Evolutionary conservation across 2,329 filamentous ascomycete genomes (phyloP).

Genomic region (Alternaria rosae): DNA sequence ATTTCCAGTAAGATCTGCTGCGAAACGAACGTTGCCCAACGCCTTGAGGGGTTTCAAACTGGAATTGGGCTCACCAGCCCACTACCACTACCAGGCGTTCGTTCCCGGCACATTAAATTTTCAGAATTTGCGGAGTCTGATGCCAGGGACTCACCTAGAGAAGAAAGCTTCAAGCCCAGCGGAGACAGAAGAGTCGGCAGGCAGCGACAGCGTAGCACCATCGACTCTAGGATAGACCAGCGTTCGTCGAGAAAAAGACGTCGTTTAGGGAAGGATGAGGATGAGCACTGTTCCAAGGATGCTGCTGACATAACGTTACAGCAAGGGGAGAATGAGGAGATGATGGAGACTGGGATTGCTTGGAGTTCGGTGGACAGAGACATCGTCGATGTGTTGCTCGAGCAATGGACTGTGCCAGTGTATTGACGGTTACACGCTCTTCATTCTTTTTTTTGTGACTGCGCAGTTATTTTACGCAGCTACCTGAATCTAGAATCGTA

Average conservation of each 20-base stretch:
- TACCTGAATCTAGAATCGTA: too few relatives aligned
- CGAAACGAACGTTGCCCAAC: background rate
- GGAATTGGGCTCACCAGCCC: background rate
- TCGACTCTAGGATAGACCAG: too few relatives aligned
- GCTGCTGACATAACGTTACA: background rate
- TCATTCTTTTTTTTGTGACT: background rate
- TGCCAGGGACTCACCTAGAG: too few relatives aligned
- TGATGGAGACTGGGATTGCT: background rate
- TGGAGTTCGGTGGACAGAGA: background rate
- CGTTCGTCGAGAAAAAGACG: too few relatives aligned
- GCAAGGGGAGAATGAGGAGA: background rate
- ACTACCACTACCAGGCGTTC: too few relatives aligned
- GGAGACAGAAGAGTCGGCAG: too few relatives aligned
- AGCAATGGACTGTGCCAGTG: conserved; percentile 22
- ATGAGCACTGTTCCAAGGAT: too few relatives aligned
- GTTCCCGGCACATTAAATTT: too few relatives aligned
- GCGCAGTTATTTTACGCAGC: background rate
- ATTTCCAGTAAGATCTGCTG: background rate
- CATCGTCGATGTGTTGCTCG: conserved; percentile 29
- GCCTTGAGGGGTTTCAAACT: background rate
- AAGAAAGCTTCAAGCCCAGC: too few relatives aligned
- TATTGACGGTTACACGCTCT: background rate
- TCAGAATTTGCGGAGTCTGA: background rate
- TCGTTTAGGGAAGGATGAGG: background rate
- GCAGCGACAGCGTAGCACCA: too few relatives aligned